These are phyloP conservation scores for Volvox reticuliferus DNA, from an alignment of 139 green algal species.

Conservation along the genomic window DNA sequence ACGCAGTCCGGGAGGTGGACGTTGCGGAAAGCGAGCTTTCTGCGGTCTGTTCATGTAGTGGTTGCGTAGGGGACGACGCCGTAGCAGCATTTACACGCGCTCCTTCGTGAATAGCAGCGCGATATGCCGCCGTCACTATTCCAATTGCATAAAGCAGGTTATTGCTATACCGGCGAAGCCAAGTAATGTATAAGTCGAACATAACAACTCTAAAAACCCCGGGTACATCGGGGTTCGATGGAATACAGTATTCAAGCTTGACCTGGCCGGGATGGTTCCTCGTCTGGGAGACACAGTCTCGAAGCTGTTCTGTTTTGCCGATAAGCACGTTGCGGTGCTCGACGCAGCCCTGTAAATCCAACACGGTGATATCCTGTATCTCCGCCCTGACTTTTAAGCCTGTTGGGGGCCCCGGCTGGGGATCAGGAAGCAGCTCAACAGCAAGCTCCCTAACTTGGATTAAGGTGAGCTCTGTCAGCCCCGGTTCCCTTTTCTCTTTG, in stretches of 20 bases:
- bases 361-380: not conserved
- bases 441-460: not conserved
- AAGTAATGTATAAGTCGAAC: constrained; percentile 13
- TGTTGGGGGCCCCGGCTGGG: accelerated
- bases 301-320: not conserved
- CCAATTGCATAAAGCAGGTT: constrained; percentile 36
- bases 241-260: not conserved
- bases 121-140: not conserved
- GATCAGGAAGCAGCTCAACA: not conserved
- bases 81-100: not conserved
- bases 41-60: not conserved
- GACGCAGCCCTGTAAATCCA: constrained; percentile 48
- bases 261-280: not conserved
- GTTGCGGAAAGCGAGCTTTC: not conserved
- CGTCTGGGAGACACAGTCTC: not conserved
- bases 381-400: not conserved
- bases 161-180: constrained; percentile 33
- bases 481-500: not conserved
- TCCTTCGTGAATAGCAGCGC: not conserved
- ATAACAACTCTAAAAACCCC: not conserved
- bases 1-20: not conserved
- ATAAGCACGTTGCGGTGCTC: constrained; percentile 60
- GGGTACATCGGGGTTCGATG: not conserved
- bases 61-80: not conserved
- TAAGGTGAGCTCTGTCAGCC: constrained; percentile 34